phyloP scores from a whole-genome alignment of 1,284 basidiomycete genomes.

The Ganoderma lingzhi region DNA sequence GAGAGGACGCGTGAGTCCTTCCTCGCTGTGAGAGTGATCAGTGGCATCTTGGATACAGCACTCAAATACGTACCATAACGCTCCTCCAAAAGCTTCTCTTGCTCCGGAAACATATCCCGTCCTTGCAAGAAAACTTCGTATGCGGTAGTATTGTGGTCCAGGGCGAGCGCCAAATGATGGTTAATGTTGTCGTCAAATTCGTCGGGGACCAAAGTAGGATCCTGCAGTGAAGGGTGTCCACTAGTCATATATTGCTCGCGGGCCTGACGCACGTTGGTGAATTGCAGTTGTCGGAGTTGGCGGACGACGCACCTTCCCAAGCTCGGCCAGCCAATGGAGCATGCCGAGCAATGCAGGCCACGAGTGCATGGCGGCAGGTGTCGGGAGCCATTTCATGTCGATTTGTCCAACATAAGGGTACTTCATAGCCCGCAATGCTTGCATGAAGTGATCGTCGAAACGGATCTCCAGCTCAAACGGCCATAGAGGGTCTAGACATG shows the following conservation, averaged over 20 bases:
- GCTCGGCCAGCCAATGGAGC: constrained; percentile 87
- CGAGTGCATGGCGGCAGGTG: constrained; percentile 84
- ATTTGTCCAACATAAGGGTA: constrained; percentile 82
- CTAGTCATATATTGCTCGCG: constrained; percentile 65
- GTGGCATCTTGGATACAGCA: background rate
- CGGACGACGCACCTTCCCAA: constrained; percentile 68
- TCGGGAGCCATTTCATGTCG: constrained; percentile 84
- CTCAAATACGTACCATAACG: constrained; percentile 67
- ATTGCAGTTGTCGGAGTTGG: background rate
- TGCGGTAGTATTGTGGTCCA: constrained; percentile 75
- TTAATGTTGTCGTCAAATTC: constrained; percentile 72
- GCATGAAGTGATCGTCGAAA: constrained; percentile 85
- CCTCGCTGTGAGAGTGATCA: constrained; percentile 51
- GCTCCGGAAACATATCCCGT: constrained; percentile 75
- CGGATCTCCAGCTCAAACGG: constrained; percentile 61
- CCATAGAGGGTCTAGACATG: constrained; percentile 75
- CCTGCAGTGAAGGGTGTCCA: constrained; percentile 71
- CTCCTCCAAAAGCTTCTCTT: constrained; percentile 73
- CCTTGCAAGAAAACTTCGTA: constrained; percentile 79
- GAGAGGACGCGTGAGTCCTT: constrained; percentile 70
- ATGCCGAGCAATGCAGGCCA: constrained; percentile 87
- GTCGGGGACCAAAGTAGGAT: constrained; percentile 65
- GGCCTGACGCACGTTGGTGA: constrained; percentile 31
- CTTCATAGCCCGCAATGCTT: constrained; percentile 73
- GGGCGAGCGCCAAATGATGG: constrained; percentile 78